Evolutionary conservation across 2,329 filamentous ascomycete genomes (phyloP).

Genomic region (Thyridium curvatum): DNA sequence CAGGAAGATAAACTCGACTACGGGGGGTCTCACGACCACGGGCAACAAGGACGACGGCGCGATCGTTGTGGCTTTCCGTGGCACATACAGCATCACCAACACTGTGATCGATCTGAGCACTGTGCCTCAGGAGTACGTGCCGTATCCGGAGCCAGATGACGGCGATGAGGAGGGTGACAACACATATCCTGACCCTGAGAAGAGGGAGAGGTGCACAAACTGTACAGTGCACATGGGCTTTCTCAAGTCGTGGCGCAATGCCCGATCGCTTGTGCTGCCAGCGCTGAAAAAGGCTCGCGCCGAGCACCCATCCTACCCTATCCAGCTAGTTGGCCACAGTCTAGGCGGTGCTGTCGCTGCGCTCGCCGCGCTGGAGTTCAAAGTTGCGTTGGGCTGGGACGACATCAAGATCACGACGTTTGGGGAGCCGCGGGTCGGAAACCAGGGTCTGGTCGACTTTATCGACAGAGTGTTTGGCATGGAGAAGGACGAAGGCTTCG

Average conservation of each 20-base stretch:
- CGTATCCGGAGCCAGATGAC: constrained; percentile 59
- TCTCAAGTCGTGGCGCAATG: constrained; percentile 74
- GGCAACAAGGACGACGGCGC: constrained; percentile 19
- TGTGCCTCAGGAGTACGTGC: constrained; percentile 81
- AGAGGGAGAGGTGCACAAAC: constrained; percentile 60
- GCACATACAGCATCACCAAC: constrained; percentile 90
- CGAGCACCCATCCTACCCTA: constrained; percentile 61
- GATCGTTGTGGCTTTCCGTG: constrained; percentile 84
- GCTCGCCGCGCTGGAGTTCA: constrained; percentile 77
- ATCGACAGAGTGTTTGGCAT: constrained; percentile 48
- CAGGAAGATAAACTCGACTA: constrained; percentile 5
- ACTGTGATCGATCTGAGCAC: constrained; percentile 87
- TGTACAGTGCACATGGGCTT: constrained; percentile 95
- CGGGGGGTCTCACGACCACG: constrained; percentile 1
- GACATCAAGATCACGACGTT: constrained; percentile 81
- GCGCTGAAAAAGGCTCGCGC: constrained; percentile 53
- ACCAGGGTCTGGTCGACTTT: constrained; percentile 47
- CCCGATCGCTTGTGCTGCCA: constrained; percentile 63
- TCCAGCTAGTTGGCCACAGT: constrained; percentile 83
- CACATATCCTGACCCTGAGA: background rate
- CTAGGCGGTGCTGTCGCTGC: constrained; percentile 89
- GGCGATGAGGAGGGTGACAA: constrained; percentile 4
- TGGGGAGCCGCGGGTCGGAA: constrained; percentile 72
- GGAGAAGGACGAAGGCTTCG: constrained; percentile 18
- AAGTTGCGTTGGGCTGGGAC: constrained; percentile 60